A percentile compares a stretch with the other conserved stretches of the same genome.
Evolutionary conservation across 225 moss, liverwort and hornwort species (phyloP).

Genomic region (Thuidium tamariscinum): DNA sequence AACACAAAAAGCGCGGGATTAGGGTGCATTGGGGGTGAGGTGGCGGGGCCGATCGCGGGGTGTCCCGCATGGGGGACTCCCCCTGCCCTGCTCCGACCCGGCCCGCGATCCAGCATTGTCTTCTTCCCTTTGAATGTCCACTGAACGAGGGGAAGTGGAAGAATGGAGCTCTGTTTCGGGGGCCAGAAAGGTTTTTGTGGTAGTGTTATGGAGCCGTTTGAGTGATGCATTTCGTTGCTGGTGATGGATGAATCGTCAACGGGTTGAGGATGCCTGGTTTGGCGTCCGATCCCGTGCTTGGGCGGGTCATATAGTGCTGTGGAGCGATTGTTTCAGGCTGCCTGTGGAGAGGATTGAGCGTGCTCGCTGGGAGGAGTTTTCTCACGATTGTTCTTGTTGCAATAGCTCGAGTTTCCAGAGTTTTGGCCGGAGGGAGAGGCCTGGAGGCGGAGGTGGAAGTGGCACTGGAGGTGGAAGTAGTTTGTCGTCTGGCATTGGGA

Average conservation of each 20-base stretch:
- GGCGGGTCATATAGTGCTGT: background rate
- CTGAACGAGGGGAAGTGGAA: constrained; percentile 11
- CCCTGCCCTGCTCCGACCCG: background rate
- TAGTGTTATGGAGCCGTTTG: constrained; percentile 5
- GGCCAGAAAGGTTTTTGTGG: background rate
- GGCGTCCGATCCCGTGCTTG: constrained; percentile 8
- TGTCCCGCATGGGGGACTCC: background rate
- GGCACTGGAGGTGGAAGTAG: background rate
- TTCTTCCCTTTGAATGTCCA: constrained; percentile 26
- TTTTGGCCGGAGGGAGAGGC: background rate
- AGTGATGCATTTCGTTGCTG: constrained; percentile 30
- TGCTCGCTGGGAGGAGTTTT: background rate
- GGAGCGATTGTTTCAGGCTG: background rate
- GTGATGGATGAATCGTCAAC: constrained; percentile 37
- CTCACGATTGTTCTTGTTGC: background rate
- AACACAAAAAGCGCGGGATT: constrained; percentile 36
- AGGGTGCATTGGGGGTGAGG: background rate
- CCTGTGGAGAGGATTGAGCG: background rate
- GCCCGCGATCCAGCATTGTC: background rate
- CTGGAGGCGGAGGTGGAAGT: background rate
- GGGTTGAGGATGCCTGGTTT: constrained; percentile 14
- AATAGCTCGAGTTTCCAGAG: background rate
- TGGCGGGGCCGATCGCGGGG: background rate
- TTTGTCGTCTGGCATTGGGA: background rate
- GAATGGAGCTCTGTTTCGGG: constrained; percentile 4